Evolutionary conservation across 148 eudicot genomes (phyloP).

Genomic region (Suaeda aralocaspica): DNA sequence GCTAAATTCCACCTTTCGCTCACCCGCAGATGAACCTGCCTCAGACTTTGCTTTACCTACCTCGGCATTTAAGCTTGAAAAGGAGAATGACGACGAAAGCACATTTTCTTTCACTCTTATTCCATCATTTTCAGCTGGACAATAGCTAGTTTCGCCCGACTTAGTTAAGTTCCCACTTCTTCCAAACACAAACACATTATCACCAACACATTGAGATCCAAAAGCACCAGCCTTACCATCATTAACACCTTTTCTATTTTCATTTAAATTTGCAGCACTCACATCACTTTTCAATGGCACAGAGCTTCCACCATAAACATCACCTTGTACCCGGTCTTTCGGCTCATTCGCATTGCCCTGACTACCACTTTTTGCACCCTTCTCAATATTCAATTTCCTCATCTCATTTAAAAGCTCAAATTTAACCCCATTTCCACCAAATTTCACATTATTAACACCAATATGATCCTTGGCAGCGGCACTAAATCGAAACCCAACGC

Average conservation of each 20-base stretch:
- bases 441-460: slow-evolving; percentile 2
- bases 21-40: slow-evolving; percentile 28
- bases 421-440: slow-evolving; percentile 18
- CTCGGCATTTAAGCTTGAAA: slow-evolving; percentile 28
- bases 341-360: slow-evolving; percentile 5
- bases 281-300: slow-evolving; percentile 21
- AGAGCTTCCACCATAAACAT: slow-evolving; percentile 20
- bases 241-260: slow-evolving; percentile 14
- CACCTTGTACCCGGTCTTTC: slow-evolving; percentile 16
- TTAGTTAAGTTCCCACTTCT: slow-evolving; percentile 11
- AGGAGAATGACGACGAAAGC: slow-evolving; percentile 27
- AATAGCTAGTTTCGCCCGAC: slow-evolving; percentile 24
- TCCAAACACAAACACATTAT: slow-evolving; percentile 36
- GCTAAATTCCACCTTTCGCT: slow-evolving; percentile 31
- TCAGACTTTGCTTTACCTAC: slow-evolving; percentile 24
- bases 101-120: slow-evolving; percentile 20
- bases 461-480: slow-evolving; percentile 9
- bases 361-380: slow-evolving; percentile 14
- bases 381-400: slow-evolving; percentile 46
- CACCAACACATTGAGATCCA: slow-evolving; percentile 15
- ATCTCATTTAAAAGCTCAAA: slow-evolving; percentile 51
- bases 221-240: slow-evolving; percentile 24
- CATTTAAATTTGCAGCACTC: slow-evolving; percentile 18
- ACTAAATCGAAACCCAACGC: slow-evolving; percentile 18
- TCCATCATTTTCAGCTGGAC: slow-evolving; percentile 27